These are phyloP conservation scores for Leucocoprinus sp. DNA, from an alignment of 768 basidiomycete genomes.

Conservation along the genomic window DNA sequence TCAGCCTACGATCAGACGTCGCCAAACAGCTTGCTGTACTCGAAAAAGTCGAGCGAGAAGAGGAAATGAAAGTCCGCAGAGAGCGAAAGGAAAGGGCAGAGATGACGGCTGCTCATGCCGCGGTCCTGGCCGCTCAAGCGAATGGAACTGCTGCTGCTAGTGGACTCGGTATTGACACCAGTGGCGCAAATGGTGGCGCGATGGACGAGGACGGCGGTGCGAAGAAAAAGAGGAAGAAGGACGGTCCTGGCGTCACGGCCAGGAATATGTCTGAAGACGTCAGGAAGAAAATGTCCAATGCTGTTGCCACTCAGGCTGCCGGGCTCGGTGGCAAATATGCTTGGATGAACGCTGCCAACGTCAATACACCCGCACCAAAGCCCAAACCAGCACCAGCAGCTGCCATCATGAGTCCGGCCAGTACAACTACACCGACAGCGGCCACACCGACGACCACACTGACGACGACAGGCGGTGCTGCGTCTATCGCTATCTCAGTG, in stretches of 20 bases:
- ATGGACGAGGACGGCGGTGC: constrained; percentile 34
- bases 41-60: constrained; percentile 76
- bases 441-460: constrained; percentile 8
- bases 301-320: constrained; percentile 83
- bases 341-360: constrained; percentile 75
- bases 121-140: constrained; percentile 51
- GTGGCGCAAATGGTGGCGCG: constrained; percentile 20
- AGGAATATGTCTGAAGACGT: constrained; percentile 90
- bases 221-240: constrained; percentile 79
- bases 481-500: constrained; percentile 19
- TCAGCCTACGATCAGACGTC: constrained; percentile 69
- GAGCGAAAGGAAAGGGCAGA: constrained; percentile 77
- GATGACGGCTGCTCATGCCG: constrained; percentile 61
- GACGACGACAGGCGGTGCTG: constrained; percentile 20
- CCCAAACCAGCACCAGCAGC: constrained; percentile 21
- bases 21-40: constrained; percentile 69
- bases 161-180: constrained; percentile 18
- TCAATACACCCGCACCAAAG: constrained; percentile 24
- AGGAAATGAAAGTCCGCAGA: constrained; percentile 65
- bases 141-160: constrained; percentile 28
- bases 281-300: constrained; percentile 86
- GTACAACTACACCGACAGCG: constrained; percentile 16
- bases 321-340: constrained; percentile 76
- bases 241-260: constrained; percentile 77
- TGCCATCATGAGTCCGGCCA: constrained; percentile 24